Percentiles rank a stretch among this genome's conserved stretches.
These are phyloP conservation scores for Tulasnella sp. DNA, from an alignment of 768 basidiomycete genomes.

Conservation along the genomic window DNA sequence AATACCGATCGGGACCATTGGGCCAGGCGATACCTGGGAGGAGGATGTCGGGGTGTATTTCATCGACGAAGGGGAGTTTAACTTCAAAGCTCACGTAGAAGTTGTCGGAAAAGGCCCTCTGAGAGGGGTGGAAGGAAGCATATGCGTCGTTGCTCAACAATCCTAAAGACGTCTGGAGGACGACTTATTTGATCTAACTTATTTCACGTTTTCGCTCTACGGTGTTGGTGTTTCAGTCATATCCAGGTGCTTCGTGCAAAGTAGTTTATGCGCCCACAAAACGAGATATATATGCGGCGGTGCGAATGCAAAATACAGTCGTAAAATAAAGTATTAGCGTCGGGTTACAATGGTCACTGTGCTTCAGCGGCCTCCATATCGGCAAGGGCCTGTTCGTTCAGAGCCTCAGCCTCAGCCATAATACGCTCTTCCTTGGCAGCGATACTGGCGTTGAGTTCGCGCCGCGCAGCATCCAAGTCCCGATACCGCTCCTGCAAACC, in stretches of 20 bases:
- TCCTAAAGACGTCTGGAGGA: too few relatives aligned
- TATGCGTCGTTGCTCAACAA: not conserved
- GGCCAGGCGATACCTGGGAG: conserved; percentile 38
- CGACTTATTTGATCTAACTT: conserved; percentile 3
- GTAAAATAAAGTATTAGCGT: not conserved
- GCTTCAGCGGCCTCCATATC: conserved; percentile 12
- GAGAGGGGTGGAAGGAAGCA: not conserved
- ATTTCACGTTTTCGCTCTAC: not conserved
- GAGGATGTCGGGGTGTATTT: conserved; percentile 56
- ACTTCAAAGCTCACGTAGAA: conserved; percentile 27
- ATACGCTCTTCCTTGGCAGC: conserved; percentile 67
- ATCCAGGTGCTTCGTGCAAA: not conserved
- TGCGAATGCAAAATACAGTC: conserved; percentile 1
- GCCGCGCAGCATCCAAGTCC: conserved; percentile 63
- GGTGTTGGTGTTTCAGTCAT: not conserved
- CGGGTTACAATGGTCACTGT: not conserved
- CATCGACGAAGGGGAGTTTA: conserved; percentile 55
- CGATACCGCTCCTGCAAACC: conserved; percentile 70
- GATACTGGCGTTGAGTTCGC: conserved; percentile 46
- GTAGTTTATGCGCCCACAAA: not conserved
- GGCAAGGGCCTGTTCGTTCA: conserved; percentile 37
- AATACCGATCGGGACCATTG: conserved; percentile 52
- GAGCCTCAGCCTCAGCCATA: conserved; percentile 70
- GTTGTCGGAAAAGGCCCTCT: conserved; percentile 26
- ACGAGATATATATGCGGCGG: not conserved